phyloP scores from a whole-genome alignment of 164 flowering plant genomes.

The Chimonanthus praecox region DNA sequence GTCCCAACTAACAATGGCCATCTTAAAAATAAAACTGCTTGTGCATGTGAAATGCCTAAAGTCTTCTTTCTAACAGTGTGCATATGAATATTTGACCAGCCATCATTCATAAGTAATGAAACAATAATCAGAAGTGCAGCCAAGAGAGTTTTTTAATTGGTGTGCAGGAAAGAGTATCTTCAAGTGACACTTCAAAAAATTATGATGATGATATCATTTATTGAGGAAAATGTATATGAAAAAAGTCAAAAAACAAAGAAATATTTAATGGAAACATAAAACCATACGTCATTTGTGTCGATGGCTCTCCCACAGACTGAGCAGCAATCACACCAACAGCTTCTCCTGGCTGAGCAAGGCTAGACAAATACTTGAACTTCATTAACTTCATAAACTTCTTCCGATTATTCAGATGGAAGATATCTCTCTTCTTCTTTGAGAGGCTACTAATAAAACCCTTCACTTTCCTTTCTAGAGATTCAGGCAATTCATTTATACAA shows the following conservation, averaged over 20 bases:
- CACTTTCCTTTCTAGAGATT: constrained; percentile 36
- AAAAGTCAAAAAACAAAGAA: not conserved
- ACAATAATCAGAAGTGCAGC: too few relatives aligned
- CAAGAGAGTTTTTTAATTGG: too few relatives aligned
- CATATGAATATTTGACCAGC: too few relatives aligned
- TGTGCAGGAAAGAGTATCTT: too few relatives aligned
- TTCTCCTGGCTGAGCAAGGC: constrained; percentile 95
- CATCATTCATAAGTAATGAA: too few relatives aligned
- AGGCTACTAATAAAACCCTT: constrained; percentile 24
- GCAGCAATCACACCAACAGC: constrained; percentile 97
- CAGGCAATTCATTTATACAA: constrained; percentile 53
- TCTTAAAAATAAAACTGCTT: too few relatives aligned
- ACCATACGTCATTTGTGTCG: constrained; percentile 98
- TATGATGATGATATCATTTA: not conserved
- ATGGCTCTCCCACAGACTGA: constrained; percentile 96
- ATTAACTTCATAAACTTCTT: constrained; percentile 49
- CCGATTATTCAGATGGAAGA: constrained; percentile 15
- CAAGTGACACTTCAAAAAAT: too few relatives aligned
- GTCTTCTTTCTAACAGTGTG: too few relatives aligned
- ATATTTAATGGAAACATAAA: not conserved
- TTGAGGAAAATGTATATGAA: not conserved
- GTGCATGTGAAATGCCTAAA: too few relatives aligned
- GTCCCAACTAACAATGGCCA: too few relatives aligned
- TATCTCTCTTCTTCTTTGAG: constrained; percentile 12
- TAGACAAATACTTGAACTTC: constrained; percentile 57